Evolutionary conservation across 805 yeast genomes (phyloP).

Genomic region (Cyberlindnera americana): DNA sequence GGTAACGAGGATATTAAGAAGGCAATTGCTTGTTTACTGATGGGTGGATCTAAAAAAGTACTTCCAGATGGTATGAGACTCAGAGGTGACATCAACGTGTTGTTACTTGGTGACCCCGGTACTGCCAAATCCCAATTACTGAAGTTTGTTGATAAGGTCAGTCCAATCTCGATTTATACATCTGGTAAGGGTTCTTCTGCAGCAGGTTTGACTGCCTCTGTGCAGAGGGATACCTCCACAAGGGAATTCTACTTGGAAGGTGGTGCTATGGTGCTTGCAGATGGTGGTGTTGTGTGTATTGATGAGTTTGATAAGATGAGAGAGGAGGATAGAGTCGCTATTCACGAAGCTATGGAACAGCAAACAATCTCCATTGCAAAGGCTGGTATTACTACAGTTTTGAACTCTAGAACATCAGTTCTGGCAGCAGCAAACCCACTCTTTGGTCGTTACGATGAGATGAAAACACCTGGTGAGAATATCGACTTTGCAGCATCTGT

Average conservation of each 20-base stretch:
- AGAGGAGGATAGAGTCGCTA: slow-evolving; percentile 97
- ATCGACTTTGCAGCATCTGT: slow-evolving; percentile 97
- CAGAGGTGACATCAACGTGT: slow-evolving; percentile 95
- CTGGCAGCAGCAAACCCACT: slow-evolving; percentile 98
- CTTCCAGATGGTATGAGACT: slow-evolving; percentile 95
- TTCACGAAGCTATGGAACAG: slow-evolving; percentile 99
- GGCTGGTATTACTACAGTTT: slow-evolving; percentile 96
- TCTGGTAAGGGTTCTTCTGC: slow-evolving; percentile 99
- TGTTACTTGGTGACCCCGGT: slow-evolving; percentile 96
- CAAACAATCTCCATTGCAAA: slow-evolving; percentile 98
- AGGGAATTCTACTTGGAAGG: slow-evolving; percentile 96
- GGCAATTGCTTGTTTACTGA: slow-evolving; percentile 84
- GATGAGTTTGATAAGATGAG: slow-evolving; percentile 99
- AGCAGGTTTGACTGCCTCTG: slow-evolving; percentile 98
- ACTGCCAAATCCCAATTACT: slow-evolving; percentile 96
- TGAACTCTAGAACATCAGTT: slow-evolving; percentile 94
- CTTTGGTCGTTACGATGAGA: slow-evolving; percentile 93
- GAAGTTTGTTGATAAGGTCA: slow-evolving; percentile 90
- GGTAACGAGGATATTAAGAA: slow-evolving; percentile 92
- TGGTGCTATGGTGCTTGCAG: slow-evolving; percentile 99
- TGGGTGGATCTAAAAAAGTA: slow-evolving; percentile 92
- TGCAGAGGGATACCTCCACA: slow-evolving; percentile 84
- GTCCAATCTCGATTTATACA: slow-evolving; percentile 93
- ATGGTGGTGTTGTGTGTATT: slow-evolving; percentile 98
- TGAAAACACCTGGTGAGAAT: slow-evolving; percentile 95